Percentiles rank a stretch among this genome's conserved stretches.
Conservation (phyloP, 1,284 basidiomycete genomes). For the Boletus chippewaensis region DNA sequence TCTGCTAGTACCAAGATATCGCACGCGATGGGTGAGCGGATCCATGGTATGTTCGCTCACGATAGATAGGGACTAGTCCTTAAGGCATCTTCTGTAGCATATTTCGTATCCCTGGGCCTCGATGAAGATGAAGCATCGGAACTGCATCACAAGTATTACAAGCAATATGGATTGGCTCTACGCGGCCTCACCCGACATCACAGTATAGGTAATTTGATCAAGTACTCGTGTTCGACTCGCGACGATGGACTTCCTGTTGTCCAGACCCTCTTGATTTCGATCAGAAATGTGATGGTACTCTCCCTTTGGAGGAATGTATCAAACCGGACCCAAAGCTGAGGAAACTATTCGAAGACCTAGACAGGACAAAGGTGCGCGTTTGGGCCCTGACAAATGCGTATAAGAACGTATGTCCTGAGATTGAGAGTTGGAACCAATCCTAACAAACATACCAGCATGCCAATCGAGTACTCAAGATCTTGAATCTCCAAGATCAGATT, state of each 20-base stretch:
- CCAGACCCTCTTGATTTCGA: constrained; percentile 85
- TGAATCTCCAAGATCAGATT: constrained; percentile 67
- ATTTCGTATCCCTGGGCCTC: constrained; percentile 69
- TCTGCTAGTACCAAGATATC: constrained; percentile 70
- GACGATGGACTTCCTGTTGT: constrained; percentile 1
- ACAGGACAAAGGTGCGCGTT: constrained; percentile 69
- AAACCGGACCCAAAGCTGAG: constrained; percentile 57
- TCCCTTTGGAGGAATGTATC: constrained; percentile 80
- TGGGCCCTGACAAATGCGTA: constrained; percentile 84
- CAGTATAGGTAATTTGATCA: constrained; percentile 52
- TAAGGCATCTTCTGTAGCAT: constrained; percentile 41
- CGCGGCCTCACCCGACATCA: constrained; percentile 78
- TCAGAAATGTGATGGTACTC: constrained; percentile 72
- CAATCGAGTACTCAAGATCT: constrained; percentile 67
- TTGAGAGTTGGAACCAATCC: neutral
- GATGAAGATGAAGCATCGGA: constrained; percentile 62
- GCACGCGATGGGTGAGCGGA: constrained; percentile 74
- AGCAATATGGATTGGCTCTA: constrained; percentile 78
- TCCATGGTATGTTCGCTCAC: constrained; percentile 49
- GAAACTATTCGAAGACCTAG: constrained; percentile 71
- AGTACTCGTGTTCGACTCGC: neutral
- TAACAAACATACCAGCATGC: constrained; percentile 55
- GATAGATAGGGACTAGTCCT: neutral
- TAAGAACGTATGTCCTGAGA: constrained; percentile 48
- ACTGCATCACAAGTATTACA: constrained; percentile 74